Evolutionary conservation across 352 stramenopile species (phyloP), one percentile per base, ranked within the genome.

Genomic region (Phytophthora boehmeriae): DNA sequence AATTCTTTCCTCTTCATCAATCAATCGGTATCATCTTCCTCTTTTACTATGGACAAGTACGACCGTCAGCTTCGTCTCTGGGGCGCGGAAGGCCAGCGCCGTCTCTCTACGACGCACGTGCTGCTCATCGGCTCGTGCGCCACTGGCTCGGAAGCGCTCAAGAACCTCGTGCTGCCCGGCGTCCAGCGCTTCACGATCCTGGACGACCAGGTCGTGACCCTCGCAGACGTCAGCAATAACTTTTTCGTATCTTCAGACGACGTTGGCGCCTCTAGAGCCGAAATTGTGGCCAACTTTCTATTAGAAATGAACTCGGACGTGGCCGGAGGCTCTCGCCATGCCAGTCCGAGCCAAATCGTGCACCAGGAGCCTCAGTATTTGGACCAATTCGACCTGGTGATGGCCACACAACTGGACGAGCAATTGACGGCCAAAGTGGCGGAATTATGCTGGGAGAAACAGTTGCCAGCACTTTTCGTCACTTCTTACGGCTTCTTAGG

Each of bases 21-120:
- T n/a, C n/a, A n/a, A n/a, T n/a, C n/a, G n/a, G n/a, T n/a, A n/a
- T n/a, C n/a, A n/a, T n/a, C n/a, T 54, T 14, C 23, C 28, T 28
- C 14, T 13, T 13, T 19, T 10, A 80, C 76, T 68, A 67, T 63
- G 36, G 88, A 98, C 80, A 99, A 99, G 79, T 99, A 99, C 82
- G 97, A 99, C 83, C 86, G 97, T n/a, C 97, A 99, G 80, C 80
- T 99, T 50, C 93, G 97, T 23, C 86, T 99, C 17, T 99, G 97
- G 97, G 97, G 97, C 36, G 78, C 93, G 44, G 78, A 97, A 20
- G 97, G 97, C 32, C 97, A 99, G 76, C 78, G 76, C 22, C 82
- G 83, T 1, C 80, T 99, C 8, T 85, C 84, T 28, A 83, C 69
- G 36, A 96, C 93, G 44, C 81, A 93, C 66, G 84, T 99, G 9